Base-by-base conservation (phyloP, 352 stramenopile species). In the Phytophthora syringae region DNA sequence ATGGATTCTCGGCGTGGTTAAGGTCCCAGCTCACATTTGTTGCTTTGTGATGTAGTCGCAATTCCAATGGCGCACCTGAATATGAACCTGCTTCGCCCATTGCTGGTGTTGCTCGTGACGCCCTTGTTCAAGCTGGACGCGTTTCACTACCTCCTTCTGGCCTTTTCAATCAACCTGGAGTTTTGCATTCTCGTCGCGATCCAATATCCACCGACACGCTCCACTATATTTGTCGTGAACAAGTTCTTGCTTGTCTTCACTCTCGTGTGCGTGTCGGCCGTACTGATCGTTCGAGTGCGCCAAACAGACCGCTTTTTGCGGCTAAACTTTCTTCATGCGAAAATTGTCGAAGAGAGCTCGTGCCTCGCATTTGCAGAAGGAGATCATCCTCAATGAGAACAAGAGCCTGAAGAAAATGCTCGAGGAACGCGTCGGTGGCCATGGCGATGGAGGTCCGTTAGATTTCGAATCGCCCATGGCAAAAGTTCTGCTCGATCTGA, bases 351-450 rank as follows among this genome's bases (percentile, higher is more conserved):
- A 56, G 80, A 92, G 80, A 11, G 86, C 80, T 5, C 74, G 79
- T 13, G 82, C 82, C 1, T 88, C 86, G 2, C 77, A 92, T 44
- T 43, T 88, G 27, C 83, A 94, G 51, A 88, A 89, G 39, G 83
- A 92, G 52, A 86, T 92, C 51, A 92, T 94, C 55, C 82, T 92
- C 47, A 92, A 92, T 40, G 86, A 94, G 55, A 94, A 92, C 71
- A 90, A 89, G 40, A 90, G 82, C 13, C 73, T 94, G 24, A 94
- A 94, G 65, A 84, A 82, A 64, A 92, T 92, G 80, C 77, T 94
- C 7, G 82, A 91, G 44, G 82, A 92, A 32, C 77, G 84, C 2
- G 68, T 60, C 1, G 70, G 64, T 1, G 60, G 72, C 15, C 76
- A 76, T 10, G 59, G 72, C 0, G 64, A 64, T 21, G 70, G 48